Conservation (phyloP, 177 flowering plant species). For the Telopea speciosissima region DNA sequence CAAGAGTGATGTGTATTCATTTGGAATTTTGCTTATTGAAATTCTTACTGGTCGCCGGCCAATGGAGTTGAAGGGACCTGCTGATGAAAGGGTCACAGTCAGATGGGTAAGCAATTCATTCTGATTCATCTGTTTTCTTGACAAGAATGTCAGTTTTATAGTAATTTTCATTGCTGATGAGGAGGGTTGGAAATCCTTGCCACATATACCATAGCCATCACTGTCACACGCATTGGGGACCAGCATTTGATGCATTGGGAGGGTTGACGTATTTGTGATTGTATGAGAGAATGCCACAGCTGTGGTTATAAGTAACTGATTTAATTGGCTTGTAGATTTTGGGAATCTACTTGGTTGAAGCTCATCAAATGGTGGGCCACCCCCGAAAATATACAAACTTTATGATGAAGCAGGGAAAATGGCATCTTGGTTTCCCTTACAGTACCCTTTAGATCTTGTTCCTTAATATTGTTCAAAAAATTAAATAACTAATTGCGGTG, state of each 20-base stretch:
- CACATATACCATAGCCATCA: not conserved
- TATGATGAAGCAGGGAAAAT: not conserved
- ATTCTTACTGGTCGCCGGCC: slow-evolving; percentile 91
- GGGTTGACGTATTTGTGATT: not conserved
- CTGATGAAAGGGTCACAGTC: slow-evolving; percentile 69
- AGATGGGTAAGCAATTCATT: slow-evolving; percentile 84
- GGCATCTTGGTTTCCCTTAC: not conserved
- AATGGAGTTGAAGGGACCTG: slow-evolving; percentile 57
- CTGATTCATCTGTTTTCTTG: not conserved
- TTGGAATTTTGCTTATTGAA: slow-evolving; percentile 79
- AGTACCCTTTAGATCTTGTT: not conserved
- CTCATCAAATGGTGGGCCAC: not conserved
- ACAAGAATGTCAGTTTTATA: not conserved
- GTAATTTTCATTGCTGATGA: not conserved
- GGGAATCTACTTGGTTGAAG: not conserved
- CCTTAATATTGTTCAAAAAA: not conserved
- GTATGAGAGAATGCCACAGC: not conserved
- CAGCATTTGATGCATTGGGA: not conserved
- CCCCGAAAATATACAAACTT: not conserved
- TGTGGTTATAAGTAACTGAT: not conserved
- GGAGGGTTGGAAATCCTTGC: not conserved
- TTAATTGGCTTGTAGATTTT: not conserved
- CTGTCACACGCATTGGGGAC: not conserved
- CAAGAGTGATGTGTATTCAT: slow-evolving; percentile 93
- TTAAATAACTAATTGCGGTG: not conserved